Evolutionary conservation across 1,284 basidiomycete genomes (phyloP), one percentile per base, ranked within the genome.

Genomic region (Puccinia sorghi): DNA sequence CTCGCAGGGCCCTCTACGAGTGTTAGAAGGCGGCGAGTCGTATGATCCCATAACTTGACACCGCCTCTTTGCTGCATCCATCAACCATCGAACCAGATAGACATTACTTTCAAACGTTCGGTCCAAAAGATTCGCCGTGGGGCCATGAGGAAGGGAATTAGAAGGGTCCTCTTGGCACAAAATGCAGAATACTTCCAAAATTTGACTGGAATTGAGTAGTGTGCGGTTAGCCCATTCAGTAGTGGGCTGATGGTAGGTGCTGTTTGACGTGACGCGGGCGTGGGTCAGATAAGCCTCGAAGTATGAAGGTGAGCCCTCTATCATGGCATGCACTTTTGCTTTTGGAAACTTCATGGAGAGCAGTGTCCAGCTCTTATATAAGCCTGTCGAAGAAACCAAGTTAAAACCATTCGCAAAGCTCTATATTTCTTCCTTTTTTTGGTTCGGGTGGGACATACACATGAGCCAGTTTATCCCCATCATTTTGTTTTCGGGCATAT

Each of bases 1-100:
- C 22, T 54, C 43, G 15, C 13, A 37, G 46, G 70, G 11, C 50
- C 15, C 20, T 59, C 52, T 17, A 52, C 4, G 17, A 20, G 27
- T 12, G 52, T 56, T 43, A 15, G 37, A 22, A 22, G 70, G 50
- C 52, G 70, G 54, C 15, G 52, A 67, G 46, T 57, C 54, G 56
- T 57, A 54, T 59, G 54, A 48, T 20, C 54, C 64, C 48, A 77
- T 41, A 12, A 48, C 27, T 59, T 77, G 46, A 59, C 64, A 77
- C 27, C 64, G 50, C 54, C 46, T 69, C 39, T 66, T 56, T 2
- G 74, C 74, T 20, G 64, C 39, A 50, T 77, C 74, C 25, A 66
- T 66, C n/a, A 77, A n/a, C 74, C 74, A 77, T 57, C 64, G 63
- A 27, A 48, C n/a, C 39, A 77, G 27, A 59, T 67, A 77, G 27